A percentile compares a stretch with the other conserved stretches of the same genome.
phyloP scores from a whole-genome alignment of 805 yeast species.

The Teunomyces funiuensis region DNA sequence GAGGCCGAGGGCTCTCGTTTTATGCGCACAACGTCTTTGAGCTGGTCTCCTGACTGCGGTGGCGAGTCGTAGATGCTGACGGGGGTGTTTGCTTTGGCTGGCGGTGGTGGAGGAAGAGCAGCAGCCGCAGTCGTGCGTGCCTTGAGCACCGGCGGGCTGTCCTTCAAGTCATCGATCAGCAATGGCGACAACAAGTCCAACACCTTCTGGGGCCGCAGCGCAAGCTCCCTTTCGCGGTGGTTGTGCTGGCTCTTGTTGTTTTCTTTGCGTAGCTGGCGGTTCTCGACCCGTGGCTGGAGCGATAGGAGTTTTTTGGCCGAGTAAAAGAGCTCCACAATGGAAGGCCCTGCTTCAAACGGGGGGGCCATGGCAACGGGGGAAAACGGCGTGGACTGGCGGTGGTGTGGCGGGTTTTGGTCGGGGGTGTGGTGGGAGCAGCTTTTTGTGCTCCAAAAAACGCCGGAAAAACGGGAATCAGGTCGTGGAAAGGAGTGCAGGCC shows the following conservation, averaged over 20 bases:
- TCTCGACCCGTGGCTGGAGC: slow-evolving; percentile 40
- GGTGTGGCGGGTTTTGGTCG: neutral
- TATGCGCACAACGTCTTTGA: neutral
- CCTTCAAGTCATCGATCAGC: slow-evolving; percentile 35
- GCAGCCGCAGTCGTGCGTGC: slow-evolving; percentile 6
- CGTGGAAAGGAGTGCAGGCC: too few relatives aligned
- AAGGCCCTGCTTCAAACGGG: slow-evolving; percentile 26
- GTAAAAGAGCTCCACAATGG: slow-evolving; percentile 40
- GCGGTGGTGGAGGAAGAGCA: too few relatives aligned
- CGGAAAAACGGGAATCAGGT: too few relatives aligned
- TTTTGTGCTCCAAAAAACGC: too few relatives aligned
- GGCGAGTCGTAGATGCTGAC: slow-evolving; percentile 28
- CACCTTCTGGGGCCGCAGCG: slow-evolving; percentile 20
- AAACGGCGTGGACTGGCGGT: neutral
- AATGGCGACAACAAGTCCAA: slow-evolving; percentile 43
- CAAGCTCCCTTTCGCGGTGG: slow-evolving; percentile 11
- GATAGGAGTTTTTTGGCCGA: slow-evolving; percentile 41
- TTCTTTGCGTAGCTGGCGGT: slow-evolving; percentile 39
- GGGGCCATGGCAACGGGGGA: slow-evolving; percentile 5
- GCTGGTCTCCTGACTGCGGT: slow-evolving; percentile 5
- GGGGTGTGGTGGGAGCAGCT: too few relatives aligned
- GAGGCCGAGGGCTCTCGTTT: neutral
- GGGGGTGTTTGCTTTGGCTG: slow-evolving; percentile 22
- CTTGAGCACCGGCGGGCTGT: slow-evolving; percentile 15
- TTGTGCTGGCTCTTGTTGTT: slow-evolving; percentile 25